Percentiles rank a stretch among this genome's conserved stretches.
Conservation (phyloP, 164 flowering plant genomes). For the Chimonanthus praecox region DNA sequence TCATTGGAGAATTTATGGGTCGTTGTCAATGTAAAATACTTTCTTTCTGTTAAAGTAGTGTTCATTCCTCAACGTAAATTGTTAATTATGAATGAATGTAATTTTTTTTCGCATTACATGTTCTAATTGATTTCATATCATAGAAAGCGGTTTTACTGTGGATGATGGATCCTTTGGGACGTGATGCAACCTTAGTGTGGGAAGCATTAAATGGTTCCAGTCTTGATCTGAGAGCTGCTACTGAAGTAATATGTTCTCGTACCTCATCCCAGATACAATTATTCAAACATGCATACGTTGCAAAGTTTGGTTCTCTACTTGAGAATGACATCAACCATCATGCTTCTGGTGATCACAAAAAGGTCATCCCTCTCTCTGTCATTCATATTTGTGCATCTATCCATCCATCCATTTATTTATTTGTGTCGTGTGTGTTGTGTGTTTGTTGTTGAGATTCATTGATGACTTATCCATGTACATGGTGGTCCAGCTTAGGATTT, state of each 20-base stretch:
- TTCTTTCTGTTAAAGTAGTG: no score
- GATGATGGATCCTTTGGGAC: constrained; percentile 60
- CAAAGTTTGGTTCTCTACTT: constrained; percentile 33
- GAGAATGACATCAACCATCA: constrained; percentile 53
- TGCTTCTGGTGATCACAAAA: constrained; percentile 55
- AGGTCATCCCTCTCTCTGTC: constrained; percentile 31
- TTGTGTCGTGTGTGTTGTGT: background rate
- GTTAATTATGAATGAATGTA: background rate
- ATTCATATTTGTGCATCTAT: background rate
- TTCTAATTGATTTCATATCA: background rate
- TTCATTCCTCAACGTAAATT: background rate
- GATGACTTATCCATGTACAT: no score
- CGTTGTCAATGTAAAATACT: no score
- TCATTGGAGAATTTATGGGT: no score
- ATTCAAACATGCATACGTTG: constrained; percentile 48
- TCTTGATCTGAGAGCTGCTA: constrained; percentile 41
- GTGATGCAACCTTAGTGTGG: constrained; percentile 57
- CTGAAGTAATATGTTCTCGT: constrained; percentile 83
- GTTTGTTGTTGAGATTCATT: background rate
- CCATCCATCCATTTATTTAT: no score
- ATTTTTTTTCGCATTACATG: background rate
- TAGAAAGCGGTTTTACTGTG: constrained; percentile 73
- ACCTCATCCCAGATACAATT: constrained; percentile 59
- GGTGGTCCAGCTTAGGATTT: no score
- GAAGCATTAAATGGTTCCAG: constrained; percentile 34